Evolutionary conservation across 164 flowering plant genomes (phyloP), one percentile per base, ranked within the genome.

Genomic region (Chimonanthus praecox): DNA sequence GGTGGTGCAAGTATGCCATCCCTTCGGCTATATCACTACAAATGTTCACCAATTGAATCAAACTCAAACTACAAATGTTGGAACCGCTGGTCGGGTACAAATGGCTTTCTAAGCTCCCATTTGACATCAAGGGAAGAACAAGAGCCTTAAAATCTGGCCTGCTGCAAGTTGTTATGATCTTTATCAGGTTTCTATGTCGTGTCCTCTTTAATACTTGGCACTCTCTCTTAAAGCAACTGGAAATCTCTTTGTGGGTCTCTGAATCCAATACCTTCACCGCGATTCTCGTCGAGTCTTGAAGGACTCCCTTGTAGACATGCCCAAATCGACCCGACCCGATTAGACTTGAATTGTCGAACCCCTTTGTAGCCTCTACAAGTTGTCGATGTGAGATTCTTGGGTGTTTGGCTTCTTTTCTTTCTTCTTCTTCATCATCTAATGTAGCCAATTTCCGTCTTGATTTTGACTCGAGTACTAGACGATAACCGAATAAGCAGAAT

Each of bases 241-340:
- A 75, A 49, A 84, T 88, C 7, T 72, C 86, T 6, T 75, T 85
- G 7, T 47, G 6, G 65, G 79, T 50, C 69, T 67, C 81, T 2
- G 82, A 63, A 71, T 92, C 87, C 64, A 92, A 70, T 11, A 94
- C 97, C 72, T 94, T 91, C 13, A 94, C 94, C 0, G 98, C 98
- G 47, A 94, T 83, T 72, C 77, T 82, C 15, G 89, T 91, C 66
- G 81, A 79, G 72, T 91, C 90, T 47, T 54, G 72, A 11, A 92
- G 90, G 49, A 79, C 69, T 64, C 97, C 98, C 73, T 88, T 89
- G 80, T 94, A 92, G n/a, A 94, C 97, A 21, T 83, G 89, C 33
- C 98, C 98, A 71, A 88, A 92, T 60, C 80, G 75, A 18, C 97
- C 98, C 49, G 97, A 85, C 47, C 98, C 98, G 10, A 92, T 84